Base-by-base conservation (phyloP, 768 basidiomycete genomes). In the Pholiota molesta region DNA sequence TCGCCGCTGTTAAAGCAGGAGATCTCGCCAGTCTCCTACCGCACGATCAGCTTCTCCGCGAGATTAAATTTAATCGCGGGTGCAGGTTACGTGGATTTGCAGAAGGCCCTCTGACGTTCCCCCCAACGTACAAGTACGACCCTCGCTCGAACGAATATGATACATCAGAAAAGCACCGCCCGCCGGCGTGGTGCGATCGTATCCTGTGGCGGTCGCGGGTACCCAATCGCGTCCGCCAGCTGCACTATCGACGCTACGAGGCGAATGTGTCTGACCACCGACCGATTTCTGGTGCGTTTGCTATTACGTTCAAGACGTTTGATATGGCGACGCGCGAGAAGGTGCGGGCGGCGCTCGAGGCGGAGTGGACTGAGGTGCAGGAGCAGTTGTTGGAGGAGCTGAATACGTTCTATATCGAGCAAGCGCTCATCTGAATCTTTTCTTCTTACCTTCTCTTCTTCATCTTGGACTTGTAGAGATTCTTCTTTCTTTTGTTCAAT, bases 151-250 rank as follows among this genome's bases (percentile, higher is more conserved):
- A 84, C 71, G 83, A 87, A 64, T 99, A 94, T 68, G 97, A 99
- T 71, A 81, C 89, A 2, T 94, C 91, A 0, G 93, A 94, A 73
- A 98, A 99, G 74, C 82, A 84, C 13, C 89, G 97, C 0, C 81
- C 88, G 8, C 97, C 97, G 3, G 95, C 97, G 2, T 99, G 96
- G 95, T 99, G 97, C 72, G 97, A 99, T 72, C 89, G 97, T 5
- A 86, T 99, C 21, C 77, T 99, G 44, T 97, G 89, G 86, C 86
- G 88, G 4, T 78, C 85, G 44, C 79, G 79, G 16, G 84, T 81
- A 16, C 78, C 80, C 14, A 75, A 73, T 13, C 80, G 92, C 8
- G 87, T 97, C 29, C 71, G 78, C 57, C 82, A 86, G 70, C 62
- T 92, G 66, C 86, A 86, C 68, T 97, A 99, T 74, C 74, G 74